phyloP scores from a whole-genome alignment of 441 rosid genomes.

The Populus hybrid region DNA sequence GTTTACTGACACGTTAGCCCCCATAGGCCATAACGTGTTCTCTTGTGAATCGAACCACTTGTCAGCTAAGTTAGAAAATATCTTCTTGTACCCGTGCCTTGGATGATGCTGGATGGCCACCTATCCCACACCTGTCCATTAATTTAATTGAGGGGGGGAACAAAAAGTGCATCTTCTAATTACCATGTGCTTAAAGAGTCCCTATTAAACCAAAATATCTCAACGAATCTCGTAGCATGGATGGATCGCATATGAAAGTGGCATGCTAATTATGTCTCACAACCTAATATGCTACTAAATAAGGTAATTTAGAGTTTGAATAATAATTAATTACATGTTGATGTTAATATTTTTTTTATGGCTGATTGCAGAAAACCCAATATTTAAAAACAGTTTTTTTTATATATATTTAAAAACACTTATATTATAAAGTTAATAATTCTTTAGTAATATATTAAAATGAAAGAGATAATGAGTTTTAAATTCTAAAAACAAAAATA shows the following conservation, averaged over 20 bases:
- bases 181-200: not conserved
- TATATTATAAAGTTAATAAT: accelerated
- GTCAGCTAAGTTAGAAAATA: not conserved
- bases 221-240: not conserved
- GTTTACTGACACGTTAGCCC: not conserved
- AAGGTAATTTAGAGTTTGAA: no score
- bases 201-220: not conserved
- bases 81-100: not conserved
- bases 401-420: no score
- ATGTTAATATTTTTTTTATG: no score
- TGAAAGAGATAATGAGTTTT: accelerated
- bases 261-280: no score
- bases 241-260: no score
- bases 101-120: not conserved
- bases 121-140: constrained; percentile 2
- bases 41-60: not conserved
- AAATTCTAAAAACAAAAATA: accelerated
- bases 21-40: constrained; percentile 6
- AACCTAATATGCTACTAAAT: no score
- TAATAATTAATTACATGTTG: no score
- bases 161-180: not conserved
- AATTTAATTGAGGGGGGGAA: no score
- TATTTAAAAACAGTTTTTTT: no score
- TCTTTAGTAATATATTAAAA: no score
- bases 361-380: no score